Evolutionary conservation across 2,329 filamentous ascomycete species (phyloP).

Genomic region (Exophiala alcalophila): DNA sequence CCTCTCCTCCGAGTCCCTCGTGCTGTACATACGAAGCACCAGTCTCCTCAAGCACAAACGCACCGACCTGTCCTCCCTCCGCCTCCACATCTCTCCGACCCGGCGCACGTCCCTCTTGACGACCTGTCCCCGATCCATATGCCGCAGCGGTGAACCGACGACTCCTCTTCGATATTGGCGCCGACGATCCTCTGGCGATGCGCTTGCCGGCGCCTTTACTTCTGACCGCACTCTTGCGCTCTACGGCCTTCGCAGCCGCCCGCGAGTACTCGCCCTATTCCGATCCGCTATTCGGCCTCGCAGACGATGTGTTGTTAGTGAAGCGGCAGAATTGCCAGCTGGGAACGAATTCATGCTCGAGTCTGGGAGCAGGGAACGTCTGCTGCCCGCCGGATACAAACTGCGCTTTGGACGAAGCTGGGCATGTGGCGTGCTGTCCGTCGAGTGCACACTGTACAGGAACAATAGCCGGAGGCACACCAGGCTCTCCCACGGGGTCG

Average conservation of each 20-base stretch:
- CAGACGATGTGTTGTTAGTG: conserved; percentile 22
- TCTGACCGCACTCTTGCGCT: conserved; percentile 7
- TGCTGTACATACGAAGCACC: no score
- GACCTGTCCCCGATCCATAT: no score
- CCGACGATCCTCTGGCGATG: conserved; percentile 12
- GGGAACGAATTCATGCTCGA: conserved; percentile 53
- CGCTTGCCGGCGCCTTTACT: conserved; percentile 7
- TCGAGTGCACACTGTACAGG: conserved; percentile 58
- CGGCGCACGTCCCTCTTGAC: no score
- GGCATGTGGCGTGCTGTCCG: conserved; percentile 62
- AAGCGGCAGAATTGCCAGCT: conserved; percentile 45
- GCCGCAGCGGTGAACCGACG: conserved; percentile 16
- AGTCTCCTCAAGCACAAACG: no score
- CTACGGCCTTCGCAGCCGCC: conserved; percentile 5
- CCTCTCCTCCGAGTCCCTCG: no score
- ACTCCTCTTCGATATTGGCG: conserved; percentile 3
- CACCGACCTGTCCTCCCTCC: no score
- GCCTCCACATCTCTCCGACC: not conserved
- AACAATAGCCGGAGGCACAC: conserved; percentile 38
- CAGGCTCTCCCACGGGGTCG: conserved; percentile 15
- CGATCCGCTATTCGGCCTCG: conserved; percentile 20
- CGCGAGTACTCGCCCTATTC: conserved; percentile 22
- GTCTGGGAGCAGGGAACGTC: conserved; percentile 51
- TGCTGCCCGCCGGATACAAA: conserved; percentile 55
- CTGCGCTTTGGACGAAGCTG: conserved; percentile 55